These are phyloP conservation scores for Suillus discolor DNA, from an alignment of 768 basidiomycete species.

Conservation along the genomic window DNA sequence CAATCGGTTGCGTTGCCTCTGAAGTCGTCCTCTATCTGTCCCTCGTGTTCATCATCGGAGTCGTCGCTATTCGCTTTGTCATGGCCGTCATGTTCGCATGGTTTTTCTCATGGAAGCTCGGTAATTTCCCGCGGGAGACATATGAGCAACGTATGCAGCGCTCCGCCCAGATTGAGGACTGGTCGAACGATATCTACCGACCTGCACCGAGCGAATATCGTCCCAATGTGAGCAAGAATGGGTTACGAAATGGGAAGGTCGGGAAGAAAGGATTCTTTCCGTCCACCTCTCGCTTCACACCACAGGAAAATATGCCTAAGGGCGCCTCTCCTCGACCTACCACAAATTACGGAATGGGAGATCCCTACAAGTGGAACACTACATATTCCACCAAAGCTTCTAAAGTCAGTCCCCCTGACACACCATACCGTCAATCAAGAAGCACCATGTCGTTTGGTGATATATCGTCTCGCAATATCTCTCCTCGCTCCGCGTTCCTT, in stretches of 20 bases:
- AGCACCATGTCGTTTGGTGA: slow-evolving; percentile 79
- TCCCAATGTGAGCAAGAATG: slow-evolving; percentile 82
- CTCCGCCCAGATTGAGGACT: slow-evolving; percentile 89
- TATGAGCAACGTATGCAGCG: slow-evolving; percentile 91
- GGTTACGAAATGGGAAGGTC: slow-evolving; percentile 51
- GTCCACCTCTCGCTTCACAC: slow-evolving; percentile 73
- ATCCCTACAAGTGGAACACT: slow-evolving; percentile 65
- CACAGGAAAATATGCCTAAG: slow-evolving; percentile 62
- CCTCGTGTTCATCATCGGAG: slow-evolving; percentile 95
- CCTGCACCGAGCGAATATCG: slow-evolving; percentile 90
- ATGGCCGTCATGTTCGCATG: slow-evolving; percentile 98
- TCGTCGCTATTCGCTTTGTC: slow-evolving; percentile 90
- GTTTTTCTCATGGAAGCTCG: slow-evolving; percentile 97
- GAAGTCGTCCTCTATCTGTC: slow-evolving; percentile 93
- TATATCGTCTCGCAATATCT: slow-evolving; percentile 25
- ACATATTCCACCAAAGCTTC: slow-evolving; percentile 45
- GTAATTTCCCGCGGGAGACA: slow-evolving; percentile 91
- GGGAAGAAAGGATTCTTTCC: slow-evolving; percentile 67
- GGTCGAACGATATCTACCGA: slow-evolving; percentile 94
- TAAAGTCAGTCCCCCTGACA: slow-evolving; percentile 73
- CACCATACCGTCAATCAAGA: slow-evolving; percentile 76
- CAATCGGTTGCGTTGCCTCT: slow-evolving; percentile 96
- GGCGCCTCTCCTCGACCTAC: slow-evolving; percentile 54
- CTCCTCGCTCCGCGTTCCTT: slow-evolving; percentile 47
- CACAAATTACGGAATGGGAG: slow-evolving; percentile 69